These are phyloP conservation scores for Bolboschoenus planiculmis DNA, from an alignment of 176 grass and related monocot genomes.

Conservation along the genomic window DNA sequence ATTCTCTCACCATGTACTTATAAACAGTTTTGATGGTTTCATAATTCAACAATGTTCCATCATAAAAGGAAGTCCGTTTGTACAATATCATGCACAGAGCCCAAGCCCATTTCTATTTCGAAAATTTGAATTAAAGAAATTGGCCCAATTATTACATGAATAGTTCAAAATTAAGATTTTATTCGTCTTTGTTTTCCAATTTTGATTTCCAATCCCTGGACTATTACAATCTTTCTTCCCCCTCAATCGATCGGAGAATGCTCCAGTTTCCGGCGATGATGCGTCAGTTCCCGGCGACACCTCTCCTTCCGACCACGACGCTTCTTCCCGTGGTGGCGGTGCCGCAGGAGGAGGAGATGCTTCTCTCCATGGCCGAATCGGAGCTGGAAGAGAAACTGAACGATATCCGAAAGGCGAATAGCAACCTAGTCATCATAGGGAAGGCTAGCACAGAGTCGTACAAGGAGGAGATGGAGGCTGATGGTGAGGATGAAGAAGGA, in stretches of 20 bases:
- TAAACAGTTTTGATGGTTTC: too few species aligned
- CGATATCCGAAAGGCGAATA: slow-evolving; percentile 82
- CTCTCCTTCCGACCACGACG: slow-evolving; percentile 75
- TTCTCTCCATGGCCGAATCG: slow-evolving; percentile 79
- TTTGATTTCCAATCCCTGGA: neutral
- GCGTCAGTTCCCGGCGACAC: slow-evolving; percentile 78
- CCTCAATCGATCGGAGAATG: slow-evolving; percentile 34
- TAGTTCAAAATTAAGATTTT: too few species aligned
- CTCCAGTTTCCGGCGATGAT: slow-evolving; percentile 88
- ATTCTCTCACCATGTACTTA: too few species aligned
- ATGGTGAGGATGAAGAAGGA: slow-evolving; percentile 73
- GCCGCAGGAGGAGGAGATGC: slow-evolving; percentile 71
- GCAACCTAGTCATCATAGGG: slow-evolving; percentile 65
- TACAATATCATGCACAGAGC: neutral
- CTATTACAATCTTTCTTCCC: neutral
- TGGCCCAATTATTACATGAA: too few species aligned
- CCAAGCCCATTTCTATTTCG: neutral
- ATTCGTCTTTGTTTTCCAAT: too few species aligned
- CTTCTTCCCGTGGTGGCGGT: slow-evolving; percentile 65
- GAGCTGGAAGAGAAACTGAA: slow-evolving; percentile 79
- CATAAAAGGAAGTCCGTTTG: neutral
- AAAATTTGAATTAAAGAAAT: too few species aligned
- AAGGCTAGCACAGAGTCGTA: slow-evolving; percentile 38
- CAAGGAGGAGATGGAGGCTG: slow-evolving; percentile 81
- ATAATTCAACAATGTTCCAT: too few species aligned